Evolutionary conservation across 768 basidiomycete genomes (phyloP), one percentile per base, ranked within the genome.

Genomic region (Sarcodon aspratus): DNA sequence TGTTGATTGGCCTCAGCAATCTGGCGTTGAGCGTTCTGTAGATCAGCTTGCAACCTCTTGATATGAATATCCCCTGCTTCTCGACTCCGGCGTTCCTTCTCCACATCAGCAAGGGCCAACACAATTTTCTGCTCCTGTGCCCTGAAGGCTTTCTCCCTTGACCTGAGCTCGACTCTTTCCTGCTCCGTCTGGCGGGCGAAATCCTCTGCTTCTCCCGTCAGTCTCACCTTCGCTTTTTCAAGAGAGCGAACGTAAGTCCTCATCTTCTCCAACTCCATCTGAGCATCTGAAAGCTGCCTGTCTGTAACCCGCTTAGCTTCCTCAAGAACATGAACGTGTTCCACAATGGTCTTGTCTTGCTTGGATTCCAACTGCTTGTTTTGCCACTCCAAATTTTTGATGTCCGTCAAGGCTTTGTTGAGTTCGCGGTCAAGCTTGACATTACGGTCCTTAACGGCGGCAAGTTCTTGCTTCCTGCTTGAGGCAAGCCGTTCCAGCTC

Each of bases 281-380:
- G 82, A 0, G 92, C 85, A 2, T 89, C 87, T 15, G 72, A 78
- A 12, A 97, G 78, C 59, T 96, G 90, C 36, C 85, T 79, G 61
- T 98, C 95, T 1, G 95, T 94, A 49, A 95, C 82, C 34, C 82
- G 82, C 64, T 97, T 98, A 12, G 95, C 95, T 61, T 94, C 89
- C 62, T 97, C 93, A 9, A 95, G 74, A 31, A 97, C 95, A 61
- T 98, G 84, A 21, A 96, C 90, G 59, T 98, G 95, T 64, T 98
- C 94, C 40, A 98, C 93, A 51, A 96, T 94, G n/a, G 89, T 96
- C 69, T 94, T 97, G 70, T 97, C 91, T 60, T 96, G 86, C 60
- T 76, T 80, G 3, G 87, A 84, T 47, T 86, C 81, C 8, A 97
- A 67, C 54, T 94, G 85, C 54, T 82, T 87, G 54, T 90, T 76